Percentiles rank a stretch among this genome's conserved stretches.
Conservation (phyloP, 75 land plant genomes). For the Cryptomeria japonica region DNA sequence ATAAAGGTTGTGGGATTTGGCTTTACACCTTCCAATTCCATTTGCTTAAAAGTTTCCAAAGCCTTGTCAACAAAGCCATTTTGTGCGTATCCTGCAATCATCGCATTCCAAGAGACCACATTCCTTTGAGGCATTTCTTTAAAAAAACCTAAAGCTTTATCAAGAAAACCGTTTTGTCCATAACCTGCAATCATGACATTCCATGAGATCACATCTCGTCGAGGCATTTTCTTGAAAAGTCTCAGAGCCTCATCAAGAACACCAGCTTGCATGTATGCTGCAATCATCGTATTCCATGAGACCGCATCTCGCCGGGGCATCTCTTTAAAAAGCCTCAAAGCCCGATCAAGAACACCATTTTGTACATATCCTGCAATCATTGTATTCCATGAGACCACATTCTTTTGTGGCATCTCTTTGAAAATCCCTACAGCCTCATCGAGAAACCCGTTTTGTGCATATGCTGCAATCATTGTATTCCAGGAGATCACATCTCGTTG, state of each 20-base stretch:
- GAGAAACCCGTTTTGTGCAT: neutral
- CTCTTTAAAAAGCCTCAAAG: neutral
- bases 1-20: conserved; percentile 49
- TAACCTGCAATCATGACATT: conserved; percentile 66
- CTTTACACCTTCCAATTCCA: conserved; percentile 25
- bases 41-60: conserved; percentile 26
- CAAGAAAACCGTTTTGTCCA: conserved; percentile 39
- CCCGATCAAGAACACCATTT: neutral
- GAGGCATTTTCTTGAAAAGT: conserved; percentile 41
- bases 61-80: conserved; percentile 41
- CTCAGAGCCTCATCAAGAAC: conserved; percentile 36
- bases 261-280: neutral
- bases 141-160: conserved; percentile 36
- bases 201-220: conserved; percentile 59
- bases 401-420: neutral
- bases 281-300: neutral
- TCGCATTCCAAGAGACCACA: conserved; percentile 31
- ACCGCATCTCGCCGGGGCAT: neutral
- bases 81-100: conserved; percentile 58
- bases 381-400: neutral
- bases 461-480: neutral
- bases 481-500: neutral
- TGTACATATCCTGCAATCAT: conserved; percentile 1
- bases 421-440: neutral
- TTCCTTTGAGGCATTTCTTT: conserved; percentile 32